Evolutionary conservation across 805 yeast genomes (phyloP).

Genomic region (Lachancea lanzarotensis): DNA sequence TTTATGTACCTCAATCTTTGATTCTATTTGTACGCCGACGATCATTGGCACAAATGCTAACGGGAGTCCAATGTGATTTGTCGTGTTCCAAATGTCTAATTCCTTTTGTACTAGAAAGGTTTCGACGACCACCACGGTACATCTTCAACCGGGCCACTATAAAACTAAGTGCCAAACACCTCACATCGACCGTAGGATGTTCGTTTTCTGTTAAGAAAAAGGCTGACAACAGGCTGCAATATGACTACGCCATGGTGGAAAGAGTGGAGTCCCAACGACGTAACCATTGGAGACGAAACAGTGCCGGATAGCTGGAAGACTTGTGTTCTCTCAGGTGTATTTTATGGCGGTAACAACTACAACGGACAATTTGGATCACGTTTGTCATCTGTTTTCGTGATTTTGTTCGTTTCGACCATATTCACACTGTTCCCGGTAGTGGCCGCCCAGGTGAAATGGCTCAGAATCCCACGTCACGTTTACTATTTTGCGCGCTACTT

Average conservation of each 20-base stretch:
- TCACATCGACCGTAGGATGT: too few relatives aligned
- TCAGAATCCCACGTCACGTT: slow-evolving; percentile 37
- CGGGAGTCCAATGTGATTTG: too few relatives aligned
- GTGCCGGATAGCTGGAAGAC: slow-evolving; percentile 36
- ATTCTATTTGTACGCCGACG: too few relatives aligned
- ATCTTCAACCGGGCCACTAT: too few relatives aligned
- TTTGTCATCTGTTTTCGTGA: slow-evolving; percentile 56
- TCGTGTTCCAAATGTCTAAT: too few relatives aligned
- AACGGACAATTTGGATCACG: slow-evolving; percentile 42
- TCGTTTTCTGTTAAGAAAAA: too few relatives aligned
- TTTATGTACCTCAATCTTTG: too few relatives aligned
- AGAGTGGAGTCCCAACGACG: slow-evolving; percentile 20
- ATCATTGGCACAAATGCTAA: too few relatives aligned
- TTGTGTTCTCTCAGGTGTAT: slow-evolving; percentile 38
- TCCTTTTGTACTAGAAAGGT: too few relatives aligned
- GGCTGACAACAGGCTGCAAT: too few relatives aligned
- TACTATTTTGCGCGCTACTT: slow-evolving; percentile 37
- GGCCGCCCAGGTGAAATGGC: slow-evolving; percentile 35
- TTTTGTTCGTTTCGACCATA: slow-evolving; percentile 43
- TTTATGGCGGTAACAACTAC: slow-evolving; percentile 36
- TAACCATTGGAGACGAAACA: slow-evolving; percentile 25
- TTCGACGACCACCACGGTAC: too few relatives aligned
- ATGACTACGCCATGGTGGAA: slow-evolving; percentile 11
- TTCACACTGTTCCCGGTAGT: slow-evolving; percentile 42
- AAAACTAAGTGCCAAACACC: too few relatives aligned